Base-by-base conservation (phyloP, 2,329 filamentous ascomycete genomes). In the Sarocladiaceae sp. region DNA sequence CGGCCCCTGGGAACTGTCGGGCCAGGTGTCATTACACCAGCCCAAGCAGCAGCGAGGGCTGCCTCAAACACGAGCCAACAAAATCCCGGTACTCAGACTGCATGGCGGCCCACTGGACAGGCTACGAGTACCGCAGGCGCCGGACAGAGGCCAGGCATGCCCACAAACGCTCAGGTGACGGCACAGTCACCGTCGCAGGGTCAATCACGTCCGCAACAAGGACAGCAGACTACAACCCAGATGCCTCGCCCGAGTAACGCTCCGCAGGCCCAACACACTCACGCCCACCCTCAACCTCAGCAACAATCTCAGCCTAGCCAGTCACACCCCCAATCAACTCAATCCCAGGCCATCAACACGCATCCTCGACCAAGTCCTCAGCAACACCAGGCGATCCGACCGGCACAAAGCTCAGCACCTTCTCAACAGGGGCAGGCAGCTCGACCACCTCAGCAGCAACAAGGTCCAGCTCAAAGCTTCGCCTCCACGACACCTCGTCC, bases 21-120 rank as follows among this genome's bases (percentile, higher is more conserved):
- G 10, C 45, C 51, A 10, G 55, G 56, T n/a, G 57, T 62, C 3
- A 57, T 62, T 33, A 63, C 61, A 34, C 61, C 63, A 6, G 56
- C 61, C 15, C 58, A 61, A 45, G 55, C 62, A 23, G 57, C 58
- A 21, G 58, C 59, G 6, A 52, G 56, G 34, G 49, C 51, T n/a
- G 50, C 54, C 29, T 27, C 23, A 3, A 27, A 21, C 11, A 41
- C 26, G 26, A 24, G 23, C 13, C 37, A 41, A 29, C 37, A 41
- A 7, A 48, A 48, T 12, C 39, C 51, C 12, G 47, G 21, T 21
- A 46, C 26, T 20, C 46, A 51, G 42, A 46, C 48, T 24, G 16
- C 44, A 10, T 31, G 37, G 37, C 37, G 37, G 31, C 37, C 46
- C 3, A 41, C 47, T 29, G 32, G 45, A 10, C 57, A 58, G 34